A percentile compares a stretch with the other conserved stretches of the same genome.
These are phyloP conservation scores for Gremmenia infestans DNA, from an alignment of 2,329 filamentous ascomycete genomes.

Conservation along the genomic window DNA sequence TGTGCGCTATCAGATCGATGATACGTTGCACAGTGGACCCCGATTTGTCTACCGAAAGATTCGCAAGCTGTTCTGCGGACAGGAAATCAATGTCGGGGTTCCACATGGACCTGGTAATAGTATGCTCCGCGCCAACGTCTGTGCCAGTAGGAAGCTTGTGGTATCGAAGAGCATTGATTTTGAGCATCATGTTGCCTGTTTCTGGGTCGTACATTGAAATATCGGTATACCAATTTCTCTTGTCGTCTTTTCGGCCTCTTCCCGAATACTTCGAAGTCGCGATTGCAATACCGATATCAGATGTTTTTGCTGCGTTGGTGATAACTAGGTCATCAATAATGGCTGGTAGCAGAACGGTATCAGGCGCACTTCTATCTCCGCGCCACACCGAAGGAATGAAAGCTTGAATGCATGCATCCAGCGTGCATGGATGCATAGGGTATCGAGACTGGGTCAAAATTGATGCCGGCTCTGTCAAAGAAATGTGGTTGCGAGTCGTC, in stretches of 20 bases:
- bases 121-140: constrained; percentile 2
- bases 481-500: too few relatives aligned
- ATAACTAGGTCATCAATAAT: constrained; percentile 21
- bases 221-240: constrained; percentile 4
- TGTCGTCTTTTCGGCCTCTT: constrained; percentile 6
- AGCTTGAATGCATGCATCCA: constrained; percentile 32
- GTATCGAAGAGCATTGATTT: constrained; percentile 20
- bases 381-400: constrained; percentile 18
- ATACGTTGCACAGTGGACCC: constrained; percentile 13
- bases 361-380: constrained; percentile 16
- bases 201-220: constrained; percentile 14
- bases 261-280: constrained; percentile 6
- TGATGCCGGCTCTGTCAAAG: constrained; percentile 10
- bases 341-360: constrained; percentile 17
- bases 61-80: constrained; percentile 1
- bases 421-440: constrained; percentile 30
- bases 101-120: constrained; percentile 10
- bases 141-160: constrained; percentile 4
- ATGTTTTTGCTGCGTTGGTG: constrained; percentile 8
- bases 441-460: constrained; percentile 29
- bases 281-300: constrained; percentile 5
- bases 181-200: constrained; percentile 18
- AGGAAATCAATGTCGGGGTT: constrained; percentile 23
- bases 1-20: constrained; percentile 34
- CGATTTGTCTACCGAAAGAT: background rate